These are phyloP conservation scores for Penicillium salamii DNA, from an alignment of 495 filamentous ascomycete species.

Conservation along the genomic window DNA sequence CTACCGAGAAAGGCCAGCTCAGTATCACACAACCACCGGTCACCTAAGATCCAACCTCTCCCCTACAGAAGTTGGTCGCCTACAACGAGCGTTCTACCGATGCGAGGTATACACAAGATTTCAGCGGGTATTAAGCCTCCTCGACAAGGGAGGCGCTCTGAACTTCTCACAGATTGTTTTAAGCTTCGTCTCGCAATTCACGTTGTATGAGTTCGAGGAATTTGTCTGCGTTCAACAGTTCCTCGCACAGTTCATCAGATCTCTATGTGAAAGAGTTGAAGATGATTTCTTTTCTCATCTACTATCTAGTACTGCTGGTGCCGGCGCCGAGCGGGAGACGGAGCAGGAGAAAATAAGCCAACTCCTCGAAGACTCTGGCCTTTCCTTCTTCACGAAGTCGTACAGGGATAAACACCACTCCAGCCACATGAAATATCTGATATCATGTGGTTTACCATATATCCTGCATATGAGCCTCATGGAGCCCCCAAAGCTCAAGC, in stretches of 20 bases:
- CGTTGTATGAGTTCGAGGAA: not conserved
- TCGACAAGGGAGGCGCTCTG: not conserved
- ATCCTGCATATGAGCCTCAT: not conserved
- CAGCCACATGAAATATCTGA: not conserved
- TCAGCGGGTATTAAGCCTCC: not conserved
- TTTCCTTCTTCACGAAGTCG: not conserved
- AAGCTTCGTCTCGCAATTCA: not conserved
- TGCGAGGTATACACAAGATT: not conserved
- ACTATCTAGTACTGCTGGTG: not conserved
- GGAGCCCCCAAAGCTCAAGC: not conserved
- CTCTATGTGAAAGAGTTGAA: not conserved
- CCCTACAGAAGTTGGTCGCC: not conserved
- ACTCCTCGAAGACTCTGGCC: not conserved
- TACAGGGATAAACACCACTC: not conserved
- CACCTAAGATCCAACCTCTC: not conserved
- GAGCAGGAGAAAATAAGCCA: not conserved
- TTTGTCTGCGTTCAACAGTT: not conserved
- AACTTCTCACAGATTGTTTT: not conserved
- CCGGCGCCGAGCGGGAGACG: not conserved
- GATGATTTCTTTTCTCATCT: not conserved
- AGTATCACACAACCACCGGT: not conserved
- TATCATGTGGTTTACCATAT: not conserved
- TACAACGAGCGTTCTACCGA: not conserved
- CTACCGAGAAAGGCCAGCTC: no score
- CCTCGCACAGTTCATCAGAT: not conserved